Conservation (phyloP, 2,329 filamentous ascomycete species). For the Botrytis squamosa region DNA sequence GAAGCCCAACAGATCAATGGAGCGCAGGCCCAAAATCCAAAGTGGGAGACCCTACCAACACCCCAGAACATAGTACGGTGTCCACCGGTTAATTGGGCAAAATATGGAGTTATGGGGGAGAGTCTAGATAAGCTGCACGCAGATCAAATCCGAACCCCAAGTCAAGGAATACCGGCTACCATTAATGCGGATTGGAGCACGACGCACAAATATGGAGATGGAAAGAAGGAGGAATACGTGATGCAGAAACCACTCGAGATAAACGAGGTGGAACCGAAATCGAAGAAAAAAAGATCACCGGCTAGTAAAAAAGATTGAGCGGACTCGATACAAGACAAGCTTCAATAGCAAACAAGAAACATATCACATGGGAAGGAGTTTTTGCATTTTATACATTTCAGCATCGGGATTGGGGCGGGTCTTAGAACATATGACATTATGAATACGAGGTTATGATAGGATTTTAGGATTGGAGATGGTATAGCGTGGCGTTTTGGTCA, state of each 20-base stretch:
- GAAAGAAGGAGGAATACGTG: constrained; percentile 32
- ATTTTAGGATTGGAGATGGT: constrained; percentile 3
- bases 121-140: constrained; percentile 80
- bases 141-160: constrained; percentile 70
- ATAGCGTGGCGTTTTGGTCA: constrained; percentile 19
- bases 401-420: background rate
- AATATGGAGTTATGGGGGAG: constrained; percentile 87
- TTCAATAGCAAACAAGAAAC: background rate
- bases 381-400: constrained; percentile 1
- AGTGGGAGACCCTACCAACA: constrained; percentile 67
- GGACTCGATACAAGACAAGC: background rate
- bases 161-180: constrained; percentile 51
- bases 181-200: constrained; percentile 48
- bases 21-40: constrained; percentile 20
- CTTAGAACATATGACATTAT: constrained; percentile 11
- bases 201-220: constrained; percentile 41
- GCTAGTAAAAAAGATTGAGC: background rate
- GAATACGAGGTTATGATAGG: constrained; percentile 12
- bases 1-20: constrained; percentile 9
- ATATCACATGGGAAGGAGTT: constrained; percentile 2
- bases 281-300: constrained; percentile 44
- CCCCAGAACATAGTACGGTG: constrained; percentile 81
- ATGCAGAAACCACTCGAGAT: constrained; percentile 11
- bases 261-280: background rate
- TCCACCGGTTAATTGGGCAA: constrained; percentile 90